phyloP scores from a whole-genome alignment of 75 land plant genomes.

The Selaginella tamariscina region DNA sequence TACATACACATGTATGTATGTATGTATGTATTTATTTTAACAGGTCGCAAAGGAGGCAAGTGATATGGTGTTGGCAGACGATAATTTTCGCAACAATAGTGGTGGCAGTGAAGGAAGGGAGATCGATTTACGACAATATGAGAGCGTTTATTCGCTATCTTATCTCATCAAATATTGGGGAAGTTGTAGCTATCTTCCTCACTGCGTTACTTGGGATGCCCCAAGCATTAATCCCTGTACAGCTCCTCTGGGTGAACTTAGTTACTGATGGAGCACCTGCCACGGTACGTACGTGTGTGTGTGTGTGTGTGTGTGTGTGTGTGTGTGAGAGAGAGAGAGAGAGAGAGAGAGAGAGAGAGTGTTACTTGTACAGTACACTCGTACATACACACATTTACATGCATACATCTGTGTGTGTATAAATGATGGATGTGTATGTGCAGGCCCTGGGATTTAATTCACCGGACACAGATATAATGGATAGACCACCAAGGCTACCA shows the following conservation, averaged over 20 bases:
- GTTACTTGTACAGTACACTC: too few relatives aligned
- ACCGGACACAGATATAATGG: slow-evolving; percentile 30
- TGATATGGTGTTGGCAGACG: slow-evolving; percentile 33
- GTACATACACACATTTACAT: too few relatives aligned
- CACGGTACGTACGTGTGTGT: too few relatives aligned
- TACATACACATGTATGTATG: background rate
- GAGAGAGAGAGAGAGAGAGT: too few relatives aligned
- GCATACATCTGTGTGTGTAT: too few relatives aligned
- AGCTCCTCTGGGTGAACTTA: slow-evolving; percentile 31
- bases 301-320: too few relatives aligned
- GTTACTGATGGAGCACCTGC: slow-evolving; percentile 36
- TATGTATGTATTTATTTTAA: background rate
- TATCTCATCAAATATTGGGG: slow-evolving; percentile 30
- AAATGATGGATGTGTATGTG: too few relatives aligned
- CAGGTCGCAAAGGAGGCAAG: slow-evolving; percentile 35
- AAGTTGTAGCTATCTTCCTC: slow-evolving; percentile 27
- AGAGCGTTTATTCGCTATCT: slow-evolving; percentile 33
- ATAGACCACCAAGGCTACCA: slow-evolving; percentile 24
- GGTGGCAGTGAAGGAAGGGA: slow-evolving; percentile 22
- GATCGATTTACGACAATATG: slow-evolving; percentile 36
- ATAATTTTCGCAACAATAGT: slow-evolving; percentile 34
- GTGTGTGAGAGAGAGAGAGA: too few relatives aligned
- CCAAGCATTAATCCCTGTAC: slow-evolving; percentile 24
- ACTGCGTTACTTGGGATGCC: slow-evolving; percentile 24
- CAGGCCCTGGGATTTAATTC: slow-evolving; percentile 30